Base-by-base conservation (phyloP, 2,329 filamentous ascomycete species). In the Tolypocladium nubicola region DNA sequence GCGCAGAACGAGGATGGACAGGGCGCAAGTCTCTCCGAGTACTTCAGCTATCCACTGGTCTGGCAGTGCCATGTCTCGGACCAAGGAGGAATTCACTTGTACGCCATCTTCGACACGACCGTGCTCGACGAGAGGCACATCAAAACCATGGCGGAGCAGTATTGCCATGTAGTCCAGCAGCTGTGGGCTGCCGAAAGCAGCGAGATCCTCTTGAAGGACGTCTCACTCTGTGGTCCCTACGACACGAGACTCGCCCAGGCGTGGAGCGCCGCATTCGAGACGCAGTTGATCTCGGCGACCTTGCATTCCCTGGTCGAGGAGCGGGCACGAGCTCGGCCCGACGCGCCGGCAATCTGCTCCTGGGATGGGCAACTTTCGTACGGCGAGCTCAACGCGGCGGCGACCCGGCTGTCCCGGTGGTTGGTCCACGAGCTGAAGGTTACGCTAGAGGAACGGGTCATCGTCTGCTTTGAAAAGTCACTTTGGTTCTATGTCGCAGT, bases 351-450 rank as follows among this genome's bases (percentile, higher is more conserved):
- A 30, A 69, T 77, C 38, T 63, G 72, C 52, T 74, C 75, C 1
- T 77, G 74, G 74, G 75, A 77, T 58, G 75, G 75, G 21, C 59
- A 64, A 52, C 70, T 75, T 57, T 74, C 73, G 10, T 76, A 76
- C 56, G 57, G 64, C 53, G 68, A 76, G 33, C 63, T 76, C 4
- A 71, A 76, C 47, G 58, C 60, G 0, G 63, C 69, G 9, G 76
- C 77, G 0, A 70, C 68, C 33, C 60, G 67, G 4, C 66, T 79
- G 9, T 72, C 73, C 3, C 63, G 63, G 7, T 64, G 71, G 56
- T 65, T 53, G 56, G 1, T 40, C 54, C 11, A n/a, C 10, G 10
- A 41, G 6, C 21, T 19, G 1, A 67, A 68, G 0, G 55, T 72
- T 16, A 37, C 50, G 5, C 62, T 62, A 0, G 70, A 66, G 41